Evolutionary conservation across 2,329 filamentous ascomycete genomes (phyloP), one percentile per base, ranked within the genome.

Genomic region (Fusarium pininemorale): DNA sequence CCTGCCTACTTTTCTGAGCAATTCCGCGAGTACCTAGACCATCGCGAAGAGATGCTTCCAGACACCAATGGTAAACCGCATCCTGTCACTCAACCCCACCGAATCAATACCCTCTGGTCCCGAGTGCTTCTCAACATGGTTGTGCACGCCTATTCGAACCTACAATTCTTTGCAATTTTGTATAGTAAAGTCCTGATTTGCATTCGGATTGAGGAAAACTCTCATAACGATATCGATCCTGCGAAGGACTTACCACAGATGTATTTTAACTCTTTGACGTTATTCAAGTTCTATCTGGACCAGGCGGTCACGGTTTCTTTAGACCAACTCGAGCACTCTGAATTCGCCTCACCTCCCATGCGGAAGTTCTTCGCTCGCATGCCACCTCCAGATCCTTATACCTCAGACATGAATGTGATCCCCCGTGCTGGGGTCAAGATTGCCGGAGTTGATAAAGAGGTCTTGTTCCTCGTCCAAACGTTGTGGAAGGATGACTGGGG

Each of bases 1-100:
- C 89, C 89, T 0, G 80, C 80, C 2, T 91, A 90, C 78, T 91
- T 91, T 70, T 79, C 82, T 8, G 81, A 87, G 4, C 62, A 79
- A 1, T 48, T 89, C 3, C 69, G 76, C 14, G 85, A 88, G 3
- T 74, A 76, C 35, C 82, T 80, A 28, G 86, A 89, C 18, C 89
- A 90, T 30, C 63, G 42, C 1, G 54, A 41, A 22, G 41, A 60
- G n/a, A 51, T 60, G 26, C 16, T 60, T 12, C 56, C 57, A 15
- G 57, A 60, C 32, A 45, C 5, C 12, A n/a, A 51, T 0, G 57
- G 57, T 13, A n/a, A 30, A 0, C 35, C 44, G 8, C 57, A 60
- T 18, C 44, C 44, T 15, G 35, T 20, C 15, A 7, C 7, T 20
- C 20, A 32, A 14, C 24, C 14, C 14, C 5, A 61, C 3, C 11